Evolutionary conservation across 805 yeast species (phyloP), one percentile per base, ranked within the genome.

Genomic region (Kazachstania viticola): DNA sequence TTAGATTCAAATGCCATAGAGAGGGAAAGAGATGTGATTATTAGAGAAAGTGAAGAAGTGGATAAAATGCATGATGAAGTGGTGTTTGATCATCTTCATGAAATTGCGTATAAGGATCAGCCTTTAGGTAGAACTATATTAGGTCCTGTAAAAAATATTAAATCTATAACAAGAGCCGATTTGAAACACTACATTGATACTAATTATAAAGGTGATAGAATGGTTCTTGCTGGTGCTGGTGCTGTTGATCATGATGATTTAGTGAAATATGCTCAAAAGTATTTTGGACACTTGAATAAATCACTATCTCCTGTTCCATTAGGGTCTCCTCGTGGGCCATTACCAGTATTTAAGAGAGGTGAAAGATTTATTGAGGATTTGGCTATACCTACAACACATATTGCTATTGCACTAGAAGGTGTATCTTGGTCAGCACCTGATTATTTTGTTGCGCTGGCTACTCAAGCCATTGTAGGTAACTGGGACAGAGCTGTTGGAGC

Each of bases 1-100:
- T 69, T 91, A 33, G 95, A 84, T 34, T 74, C 73, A 35, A 52
- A 64, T 33, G 95, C 97, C 21, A 80, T 91, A 32, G 96, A 91
- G 59, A 80, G 88, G 49, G 99, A 91, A 61, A 75, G 97, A 48
- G 94, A 88, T 39, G 99, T 91, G 17, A 91, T 91, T 42, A 73
- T 91, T 38, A 81, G 96, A 57, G 99, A 91, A 62, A 73, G 91
- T 45, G 97, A 91, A 60, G 97, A 91, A 60, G 96, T 91, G 36
- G 97, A 88, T 59, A 88, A 87, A 63, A 85, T 84, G 94, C 83
- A 84, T 54, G 98, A 91, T 56, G 99, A 91, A 59, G 97, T 91
- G 23, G 93, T 91, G 8, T 91, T 91, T 57, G 99, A 91, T 60
- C 94, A 93, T 58, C 63, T 91, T 33, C 99, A 91, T 61, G 85